Evolutionary conservation across 2,329 filamentous ascomycete species (phyloP).

Genomic region (Alternaria arbusti): DNA sequence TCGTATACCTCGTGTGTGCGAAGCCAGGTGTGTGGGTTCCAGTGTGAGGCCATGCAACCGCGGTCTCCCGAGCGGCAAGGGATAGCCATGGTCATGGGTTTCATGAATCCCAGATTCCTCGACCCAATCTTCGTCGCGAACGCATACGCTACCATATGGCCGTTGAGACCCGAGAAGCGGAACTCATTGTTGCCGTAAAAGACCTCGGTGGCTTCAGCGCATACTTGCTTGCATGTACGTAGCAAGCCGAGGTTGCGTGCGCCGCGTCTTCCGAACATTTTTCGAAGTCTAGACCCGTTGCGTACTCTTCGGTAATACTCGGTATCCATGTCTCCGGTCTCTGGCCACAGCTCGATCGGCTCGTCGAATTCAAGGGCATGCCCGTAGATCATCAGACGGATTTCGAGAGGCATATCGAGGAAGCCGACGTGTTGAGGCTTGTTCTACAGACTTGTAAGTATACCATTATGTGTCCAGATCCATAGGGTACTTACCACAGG

Average conservation of each 20-base stretch:
- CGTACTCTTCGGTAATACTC: not conserved
- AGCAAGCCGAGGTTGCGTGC: slow-evolving; percentile 7
- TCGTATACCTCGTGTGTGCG: not conserved
- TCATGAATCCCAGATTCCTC: not conserved
- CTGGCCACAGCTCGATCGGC: slow-evolving; percentile 1
- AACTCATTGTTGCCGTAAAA: slow-evolving; percentile 22
- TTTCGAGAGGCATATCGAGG: not conserved
- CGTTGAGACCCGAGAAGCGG: slow-evolving; percentile 17
- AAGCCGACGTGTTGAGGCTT: not conserved
- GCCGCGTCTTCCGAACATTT: not conserved
- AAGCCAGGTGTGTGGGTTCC: not conserved
- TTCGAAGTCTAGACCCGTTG: not conserved
- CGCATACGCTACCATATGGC: slow-evolving; percentile 8
- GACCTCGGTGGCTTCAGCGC: slow-evolving; percentile 13
- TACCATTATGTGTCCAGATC: not conserved
- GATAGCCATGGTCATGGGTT: not conserved
- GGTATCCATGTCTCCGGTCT: not conserved
- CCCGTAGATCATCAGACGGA: slow-evolving; percentile 2
- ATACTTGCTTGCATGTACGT: slow-evolving; percentile 4
- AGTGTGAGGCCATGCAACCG: not conserved
- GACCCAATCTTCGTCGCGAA: not conserved
- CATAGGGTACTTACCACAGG: not conserved
- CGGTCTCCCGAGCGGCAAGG: not conserved
- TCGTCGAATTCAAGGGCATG: not conserved
- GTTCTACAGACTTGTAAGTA: not conserved